Evolutionary conservation across 306 rosid genomes (phyloP).

Genomic region (Medicago ruthenica): DNA sequence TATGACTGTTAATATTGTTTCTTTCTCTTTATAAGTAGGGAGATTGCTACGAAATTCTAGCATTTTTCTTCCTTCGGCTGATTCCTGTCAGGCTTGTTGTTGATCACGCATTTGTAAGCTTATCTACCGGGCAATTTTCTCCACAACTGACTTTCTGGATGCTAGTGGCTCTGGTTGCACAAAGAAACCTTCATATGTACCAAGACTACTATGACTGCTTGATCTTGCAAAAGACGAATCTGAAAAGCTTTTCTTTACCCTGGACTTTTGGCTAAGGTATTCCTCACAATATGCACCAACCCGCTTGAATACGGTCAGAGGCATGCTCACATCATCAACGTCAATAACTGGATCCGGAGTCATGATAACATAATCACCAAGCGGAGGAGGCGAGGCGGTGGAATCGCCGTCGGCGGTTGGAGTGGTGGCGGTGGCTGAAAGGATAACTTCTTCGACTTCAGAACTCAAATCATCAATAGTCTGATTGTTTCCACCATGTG

Average conservation of each 20-base stretch:
- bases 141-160: constrained; percentile 65
- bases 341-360: constrained; percentile 50
- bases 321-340: constrained; percentile 83
- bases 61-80: no score
- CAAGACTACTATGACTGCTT: constrained; percentile 70
- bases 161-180: constrained; percentile 77
- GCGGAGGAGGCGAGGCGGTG: no score
- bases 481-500: no score
- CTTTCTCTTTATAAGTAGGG: no score
- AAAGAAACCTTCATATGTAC: constrained; percentile 84
- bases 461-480: no score
- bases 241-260: constrained; percentile 56
- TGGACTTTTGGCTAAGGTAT: constrained; percentile 65
- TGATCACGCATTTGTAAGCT: constrained; percentile 70
- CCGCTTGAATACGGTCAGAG: constrained; percentile 61
- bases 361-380: no score
- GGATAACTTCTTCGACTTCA: no score
- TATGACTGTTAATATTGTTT: no score
- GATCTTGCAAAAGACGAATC: constrained; percentile 68
- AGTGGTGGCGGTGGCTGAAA: no score
- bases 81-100: constrained; percentile 95
- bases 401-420: no score
- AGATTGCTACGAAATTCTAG: no score
- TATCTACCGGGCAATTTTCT: constrained; percentile 61
- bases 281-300: constrained; percentile 69